phyloP scores from a whole-genome alignment of 305 asterid genomes.

The Petunia hybrid region DNA sequence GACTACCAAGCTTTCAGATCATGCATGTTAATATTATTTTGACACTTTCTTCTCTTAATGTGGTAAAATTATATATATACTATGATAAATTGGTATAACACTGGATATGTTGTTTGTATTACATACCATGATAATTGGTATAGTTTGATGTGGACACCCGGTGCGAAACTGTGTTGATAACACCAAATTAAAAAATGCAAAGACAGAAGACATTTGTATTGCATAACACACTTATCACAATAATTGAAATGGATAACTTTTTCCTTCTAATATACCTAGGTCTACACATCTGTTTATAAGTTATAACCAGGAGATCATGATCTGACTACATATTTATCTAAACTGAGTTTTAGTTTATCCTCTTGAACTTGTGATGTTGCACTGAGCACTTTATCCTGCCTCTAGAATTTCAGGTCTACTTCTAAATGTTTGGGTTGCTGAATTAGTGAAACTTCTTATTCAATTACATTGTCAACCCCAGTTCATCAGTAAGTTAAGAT shows the following conservation, averaged over 20 bases:
- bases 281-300: not conserved
- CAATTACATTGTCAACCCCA: not conserved
- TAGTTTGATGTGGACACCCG: too few species aligned
- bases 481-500: constrained; percentile 5
- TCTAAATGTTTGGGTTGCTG: not conserved
- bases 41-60: too few species aligned
- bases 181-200: too few species aligned
- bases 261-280: not conserved
- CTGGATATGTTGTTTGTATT: too few species aligned
- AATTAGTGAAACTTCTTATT: not conserved
- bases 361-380: not conserved
- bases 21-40: too few species aligned
- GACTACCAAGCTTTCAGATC: too few species aligned
- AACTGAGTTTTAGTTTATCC: not conserved
- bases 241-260: not conserved
- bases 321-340: not conserved
- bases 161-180: too few species aligned
- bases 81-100: too few species aligned
- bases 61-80: too few species aligned
- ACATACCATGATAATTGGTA: too few species aligned
- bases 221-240: too few species aligned
- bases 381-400: not conserved
- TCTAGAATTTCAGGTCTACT: not conserved
- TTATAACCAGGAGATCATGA: not conserved
- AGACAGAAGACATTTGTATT: too few species aligned